Percentiles rank a stretch among this genome's conserved stretches.
phyloP scores from a whole-genome alignment of 2,329 filamentous ascomycete species.

The Polytolypa hystricis region DNA sequence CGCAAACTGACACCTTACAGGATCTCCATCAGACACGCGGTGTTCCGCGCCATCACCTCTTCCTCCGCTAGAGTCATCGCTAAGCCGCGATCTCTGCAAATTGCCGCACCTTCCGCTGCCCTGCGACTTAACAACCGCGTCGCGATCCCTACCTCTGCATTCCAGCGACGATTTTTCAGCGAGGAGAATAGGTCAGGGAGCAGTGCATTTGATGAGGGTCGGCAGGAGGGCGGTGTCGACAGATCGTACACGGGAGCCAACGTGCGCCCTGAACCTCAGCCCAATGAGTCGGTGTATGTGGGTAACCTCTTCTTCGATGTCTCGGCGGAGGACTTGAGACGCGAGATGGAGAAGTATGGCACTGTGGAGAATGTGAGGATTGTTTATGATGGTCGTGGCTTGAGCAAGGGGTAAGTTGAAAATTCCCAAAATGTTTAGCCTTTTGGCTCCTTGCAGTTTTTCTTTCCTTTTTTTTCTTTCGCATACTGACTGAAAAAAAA shows the following conservation, averaged over 20 bases:
- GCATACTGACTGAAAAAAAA: neutral
- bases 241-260: slow-evolving; percentile 14
- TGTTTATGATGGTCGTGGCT: slow-evolving; percentile 49
- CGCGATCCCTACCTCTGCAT: slow-evolving; percentile 25
- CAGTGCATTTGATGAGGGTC: slow-evolving; percentile 17
- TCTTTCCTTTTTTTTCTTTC: neutral
- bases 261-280: slow-evolving; percentile 12
- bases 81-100: slow-evolving; percentile 18
- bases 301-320: slow-evolving; percentile 63
- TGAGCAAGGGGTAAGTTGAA: slow-evolving; percentile 56
- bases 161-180: slow-evolving; percentile 40
- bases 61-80: slow-evolving; percentile 3
- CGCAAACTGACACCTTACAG: slow-evolving; percentile 1
- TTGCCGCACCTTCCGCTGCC: slow-evolving; percentile 25
- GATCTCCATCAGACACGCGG: slow-evolving; percentile 11
- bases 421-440: neutral
- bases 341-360: slow-evolving; percentile 50
- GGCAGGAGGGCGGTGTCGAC: slow-evolving; percentile 12
- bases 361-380: slow-evolving; percentile 43
- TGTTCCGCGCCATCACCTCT: slow-evolving; percentile 9
- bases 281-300: slow-evolving; percentile 47
- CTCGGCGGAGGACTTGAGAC: slow-evolving; percentile 47
- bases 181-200: slow-evolving; percentile 27
- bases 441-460: too few species aligned
- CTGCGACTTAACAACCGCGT: slow-evolving; percentile 28